Evolutionary conservation across 73 alveolate genomes (phyloP), one percentile per base, ranked within the genome.

Genomic region (Breviolum minutum): DNA sequence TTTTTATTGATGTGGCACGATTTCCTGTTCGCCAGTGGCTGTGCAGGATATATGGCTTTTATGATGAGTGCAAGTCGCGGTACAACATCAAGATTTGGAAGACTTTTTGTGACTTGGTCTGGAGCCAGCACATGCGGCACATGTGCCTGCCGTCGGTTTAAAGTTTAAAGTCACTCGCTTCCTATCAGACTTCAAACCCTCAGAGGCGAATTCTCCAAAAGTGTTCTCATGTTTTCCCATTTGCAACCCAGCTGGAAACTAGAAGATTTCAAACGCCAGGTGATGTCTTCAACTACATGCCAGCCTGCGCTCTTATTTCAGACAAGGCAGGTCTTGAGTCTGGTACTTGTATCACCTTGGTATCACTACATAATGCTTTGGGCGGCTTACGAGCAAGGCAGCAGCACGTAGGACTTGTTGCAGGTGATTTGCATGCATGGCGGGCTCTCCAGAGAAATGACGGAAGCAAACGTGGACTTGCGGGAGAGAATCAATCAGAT

Each of bases 231-330:
- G 81, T 30, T 71, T n/a, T 71, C 26, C 40, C 30, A 30, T 12
- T 7, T 30, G 19, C 40, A 13, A 71, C 81, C 26, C 17, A 26
- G 24, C 30, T 60, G 93, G 16, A 40, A 64, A 62, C 60, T 48
- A 68, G 26, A 11, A 40, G 27, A 68, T 32, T 6, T 64, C 16
- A 13, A n/a, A 76, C n/a, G 12, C 69, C 8, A 92, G 98, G 98
- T 68, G 99, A 99, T 89, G 99, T 99, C 84, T 99, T 99, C 99
- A 99, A 99, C 99, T 99, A 99, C 99, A 99, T 99, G 73, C 99
- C 99, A 17, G 99, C 99, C 68, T 99, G 99, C 48, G 99, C 99
- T 82, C 99, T 99, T 84, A 99, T 99, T 94, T 99, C 99, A 94
- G 99, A 99, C 99, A 99, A 99, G 99, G 99, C 98, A 20, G 91